phyloP scores from a whole-genome alignment of 768 basidiomycete genomes.

The Steccherinum ochraceum region DNA sequence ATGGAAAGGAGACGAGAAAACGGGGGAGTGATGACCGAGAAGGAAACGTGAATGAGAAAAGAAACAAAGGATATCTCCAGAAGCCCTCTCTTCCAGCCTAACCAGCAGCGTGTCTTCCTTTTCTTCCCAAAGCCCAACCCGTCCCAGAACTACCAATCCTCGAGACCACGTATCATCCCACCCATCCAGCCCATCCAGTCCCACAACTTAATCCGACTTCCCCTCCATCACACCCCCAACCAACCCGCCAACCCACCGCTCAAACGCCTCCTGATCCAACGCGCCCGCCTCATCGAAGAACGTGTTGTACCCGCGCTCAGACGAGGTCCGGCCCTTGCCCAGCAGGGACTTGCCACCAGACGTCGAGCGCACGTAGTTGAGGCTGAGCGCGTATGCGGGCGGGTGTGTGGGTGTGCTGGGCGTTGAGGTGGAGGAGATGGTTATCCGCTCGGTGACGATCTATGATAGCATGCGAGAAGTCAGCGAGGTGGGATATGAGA shows the following conservation, averaged over 20 bases:
- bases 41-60: no score
- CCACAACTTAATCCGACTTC: background rate
- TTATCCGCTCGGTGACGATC: slow-evolving; percentile 90
- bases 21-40: no score
- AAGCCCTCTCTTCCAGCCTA: background rate
- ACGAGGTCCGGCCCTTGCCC: slow-evolving; percentile 56
- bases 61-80: background rate
- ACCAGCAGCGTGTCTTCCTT: background rate
- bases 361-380: slow-evolving; percentile 72
- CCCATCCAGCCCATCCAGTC: background rate
- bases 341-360: slow-evolving; percentile 84
- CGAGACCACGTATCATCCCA: background rate
- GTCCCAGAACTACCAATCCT: no score
- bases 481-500: background rate
- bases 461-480: slow-evolving; percentile 24
- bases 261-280: slow-evolving; percentile 71
- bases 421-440: slow-evolving; percentile 61
- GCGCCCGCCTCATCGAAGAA: slow-evolving; percentile 81
- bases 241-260: slow-evolving; percentile 69
- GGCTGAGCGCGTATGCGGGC: slow-evolving; percentile 61
- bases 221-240: slow-evolving; percentile 73
- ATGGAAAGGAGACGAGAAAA: no score
- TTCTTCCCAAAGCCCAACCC: no score
- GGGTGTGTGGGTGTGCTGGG: slow-evolving; percentile 48
- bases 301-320: slow-evolving; percentile 51